These are phyloP conservation scores for Tetratostichococcus sp. DNA, from an alignment of 139 green algal genomes.

Conservation along the genomic window DNA sequence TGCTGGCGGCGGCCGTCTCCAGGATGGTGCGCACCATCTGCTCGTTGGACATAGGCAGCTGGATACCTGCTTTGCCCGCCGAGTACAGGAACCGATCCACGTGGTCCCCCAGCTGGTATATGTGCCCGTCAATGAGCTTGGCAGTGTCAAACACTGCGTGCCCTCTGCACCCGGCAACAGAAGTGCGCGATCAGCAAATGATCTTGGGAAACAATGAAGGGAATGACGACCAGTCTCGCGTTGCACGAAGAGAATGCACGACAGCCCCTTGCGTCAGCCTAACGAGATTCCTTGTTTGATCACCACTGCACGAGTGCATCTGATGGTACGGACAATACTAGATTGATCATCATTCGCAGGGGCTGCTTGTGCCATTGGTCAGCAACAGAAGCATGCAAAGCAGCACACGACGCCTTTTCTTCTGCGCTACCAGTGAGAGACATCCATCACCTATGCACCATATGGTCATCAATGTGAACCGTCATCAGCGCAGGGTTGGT, in stretches of 20 bases:
- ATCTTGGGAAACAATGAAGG: too few relatives aligned
- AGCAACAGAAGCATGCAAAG: too few relatives aligned
- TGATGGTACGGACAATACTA: not conserved
- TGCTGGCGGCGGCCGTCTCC: conserved; percentile 71
- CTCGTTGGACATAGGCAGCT: conserved; percentile 33
- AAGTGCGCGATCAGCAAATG: too few relatives aligned
- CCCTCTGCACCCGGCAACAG: conserved; percentile 30
- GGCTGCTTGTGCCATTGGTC: too few relatives aligned
- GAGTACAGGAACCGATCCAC: conserved; percentile 52
- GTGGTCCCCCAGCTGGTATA: conserved; percentile 76
- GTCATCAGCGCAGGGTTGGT: conserved; percentile 74
- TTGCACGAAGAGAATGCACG: not conserved
- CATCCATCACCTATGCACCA: conserved; percentile 67
- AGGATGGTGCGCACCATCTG: conserved; percentile 63
- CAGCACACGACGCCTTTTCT: too few relatives aligned
- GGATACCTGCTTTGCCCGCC: conserved; percentile 48
- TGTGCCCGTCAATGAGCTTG: conserved; percentile 54
- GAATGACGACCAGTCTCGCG: too few relatives aligned
- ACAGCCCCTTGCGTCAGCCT: not conserved
- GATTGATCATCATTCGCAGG: not conserved
- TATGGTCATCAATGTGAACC: conserved; percentile 83
- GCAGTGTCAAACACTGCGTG: conserved; percentile 82
- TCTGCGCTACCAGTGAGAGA: too few relatives aligned
- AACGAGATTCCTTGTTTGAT: conserved; percentile 1
- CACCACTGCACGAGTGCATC: not conserved